Percentiles rank a stretch among this genome's conserved stretches.
Evolutionary conservation across 2,329 filamentous ascomycete species (phyloP).

Genomic region (Thermothelomyces thermophilus): DNA sequence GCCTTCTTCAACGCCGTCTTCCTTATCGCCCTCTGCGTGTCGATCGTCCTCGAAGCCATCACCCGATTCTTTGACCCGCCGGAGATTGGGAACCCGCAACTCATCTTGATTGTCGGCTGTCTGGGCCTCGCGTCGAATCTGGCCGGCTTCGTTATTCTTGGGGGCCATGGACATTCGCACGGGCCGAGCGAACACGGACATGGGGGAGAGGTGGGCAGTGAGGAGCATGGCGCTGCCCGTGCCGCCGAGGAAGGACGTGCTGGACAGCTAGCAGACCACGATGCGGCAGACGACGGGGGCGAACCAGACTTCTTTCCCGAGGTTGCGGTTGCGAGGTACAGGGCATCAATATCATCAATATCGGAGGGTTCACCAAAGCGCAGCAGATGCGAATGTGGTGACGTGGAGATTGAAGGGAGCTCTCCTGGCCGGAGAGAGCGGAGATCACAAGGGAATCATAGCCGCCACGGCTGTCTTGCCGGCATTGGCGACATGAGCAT

Average conservation of each 20-base stretch:
- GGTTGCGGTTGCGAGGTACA: conserved; percentile 46
- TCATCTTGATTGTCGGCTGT: conserved; percentile 85
- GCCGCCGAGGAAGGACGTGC: conserved; percentile 46
- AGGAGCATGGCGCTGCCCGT: conserved; percentile 24
- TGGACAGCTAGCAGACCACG: conserved; percentile 35
- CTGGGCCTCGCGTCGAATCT: conserved; percentile 84
- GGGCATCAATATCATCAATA: conserved; percentile 27
- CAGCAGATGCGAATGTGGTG: conserved; percentile 35
- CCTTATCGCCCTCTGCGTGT: conserved; percentile 89
- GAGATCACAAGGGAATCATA: conserved; percentile 41
- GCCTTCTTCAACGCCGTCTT: conserved; percentile 97
- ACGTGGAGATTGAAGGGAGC: conserved; percentile 16
- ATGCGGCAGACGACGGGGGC: conserved; percentile 47
- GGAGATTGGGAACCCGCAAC: conserved; percentile 72
- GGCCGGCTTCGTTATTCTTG: conserved; percentile 81
- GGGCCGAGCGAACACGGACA: conserved; percentile 48
- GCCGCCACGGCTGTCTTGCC: conserved; percentile 52
- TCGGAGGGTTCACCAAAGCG: conserved; percentile 33
- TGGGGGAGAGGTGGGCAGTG: conserved; percentile 40
- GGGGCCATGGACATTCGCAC: conserved; percentile 84
- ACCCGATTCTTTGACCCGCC: conserved; percentile 89
- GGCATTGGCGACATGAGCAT: conserved; percentile 71
- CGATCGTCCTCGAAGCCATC: conserved; percentile 91
- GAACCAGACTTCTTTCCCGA: conserved; percentile 59
- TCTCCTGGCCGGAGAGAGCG: conserved; percentile 31